These are phyloP conservation scores for Ormosia emarginata DNA, from an alignment of 306 rosid genomes.

Conservation along the genomic window DNA sequence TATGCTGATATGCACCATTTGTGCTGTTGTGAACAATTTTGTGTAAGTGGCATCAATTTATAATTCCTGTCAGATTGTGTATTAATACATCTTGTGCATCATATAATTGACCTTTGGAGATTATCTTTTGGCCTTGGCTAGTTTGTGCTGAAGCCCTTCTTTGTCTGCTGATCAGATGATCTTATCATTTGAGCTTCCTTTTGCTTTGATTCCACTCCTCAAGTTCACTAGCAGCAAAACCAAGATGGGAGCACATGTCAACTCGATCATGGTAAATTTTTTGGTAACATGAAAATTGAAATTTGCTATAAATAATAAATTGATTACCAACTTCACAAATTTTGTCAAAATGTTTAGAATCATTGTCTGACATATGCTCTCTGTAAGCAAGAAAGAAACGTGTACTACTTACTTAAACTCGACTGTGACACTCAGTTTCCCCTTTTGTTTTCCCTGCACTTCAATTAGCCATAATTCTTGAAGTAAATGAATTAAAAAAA, in stretches of 20 bases:
- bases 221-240: constrained; percentile 85
- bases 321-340: neutral
- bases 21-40: neutral
- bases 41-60: neutral
- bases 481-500: neutral
- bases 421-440: neutral
- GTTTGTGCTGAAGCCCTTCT: constrained; percentile 12
- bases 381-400: neutral
- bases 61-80: neutral
- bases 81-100: neutral
- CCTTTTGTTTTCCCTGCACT: neutral
- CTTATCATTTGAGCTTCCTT: constrained; percentile 93
- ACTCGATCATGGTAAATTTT: constrained; percentile 57
- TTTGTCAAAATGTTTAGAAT: neutral
- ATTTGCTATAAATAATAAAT: neutral
- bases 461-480: neutral
- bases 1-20: neutral
- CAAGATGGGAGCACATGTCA: constrained; percentile 85
- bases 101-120: neutral
- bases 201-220: constrained; percentile 91
- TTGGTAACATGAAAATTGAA: neutral
- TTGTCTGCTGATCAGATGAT: constrained; percentile 70
- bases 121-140: neutral
- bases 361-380: neutral
- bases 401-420: neutral